These are phyloP conservation scores for Pichia sorboxylosa DNA, from an alignment of 1,139 yeast species.

Conservation along the genomic window DNA sequence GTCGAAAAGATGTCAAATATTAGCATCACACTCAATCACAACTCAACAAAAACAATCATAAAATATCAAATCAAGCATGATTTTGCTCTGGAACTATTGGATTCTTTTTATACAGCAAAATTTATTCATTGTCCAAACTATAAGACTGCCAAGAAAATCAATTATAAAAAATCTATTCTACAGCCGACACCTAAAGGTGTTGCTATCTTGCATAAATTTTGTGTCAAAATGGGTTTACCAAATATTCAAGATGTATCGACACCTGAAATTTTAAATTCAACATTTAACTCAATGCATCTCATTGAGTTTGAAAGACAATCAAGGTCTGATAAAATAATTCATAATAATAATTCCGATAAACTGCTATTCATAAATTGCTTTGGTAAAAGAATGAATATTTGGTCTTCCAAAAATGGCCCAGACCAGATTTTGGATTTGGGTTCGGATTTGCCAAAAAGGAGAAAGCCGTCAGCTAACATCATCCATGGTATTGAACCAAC, in stretches of 20 bases:
- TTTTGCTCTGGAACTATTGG: slow-evolving; percentile 40
- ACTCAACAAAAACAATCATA: slow-evolving; percentile 44
- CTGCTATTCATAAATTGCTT: slow-evolving; percentile 52
- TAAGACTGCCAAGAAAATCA: slow-evolving; percentile 44
- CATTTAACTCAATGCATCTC: slow-evolving; percentile 61
- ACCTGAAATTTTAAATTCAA: slow-evolving; percentile 35
- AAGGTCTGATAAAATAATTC: slow-evolving; percentile 47
- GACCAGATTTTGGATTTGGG: slow-evolving; percentile 24
- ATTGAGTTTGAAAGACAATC: slow-evolving; percentile 58
- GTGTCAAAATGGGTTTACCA: slow-evolving; percentile 41
- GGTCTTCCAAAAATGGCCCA: slow-evolving; percentile 42
- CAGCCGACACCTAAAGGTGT: slow-evolving; percentile 95
- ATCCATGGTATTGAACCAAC: slow-evolving; percentile 1
- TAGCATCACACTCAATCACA: slow-evolving; percentile 35
- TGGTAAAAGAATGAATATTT: slow-evolving; percentile 60
- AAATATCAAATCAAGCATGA: slow-evolving; percentile 45
- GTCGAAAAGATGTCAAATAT: slow-evolving; percentile 39
- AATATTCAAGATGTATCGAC: slow-evolving; percentile 19
- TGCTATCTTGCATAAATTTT: slow-evolving; percentile 52
- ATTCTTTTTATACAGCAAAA: slow-evolving; percentile 51
- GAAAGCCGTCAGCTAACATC: slow-evolving; percentile 1
- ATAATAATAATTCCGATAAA: slow-evolving; percentile 54
- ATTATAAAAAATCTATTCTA: slow-evolving; percentile 29
- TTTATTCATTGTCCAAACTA: slow-evolving; percentile 69
- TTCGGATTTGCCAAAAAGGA: slow-evolving; percentile 1